Evolutionary conservation across 176 grass and related monocot genomes (phyloP).

Genomic region (Oryza longistaminata): DNA sequence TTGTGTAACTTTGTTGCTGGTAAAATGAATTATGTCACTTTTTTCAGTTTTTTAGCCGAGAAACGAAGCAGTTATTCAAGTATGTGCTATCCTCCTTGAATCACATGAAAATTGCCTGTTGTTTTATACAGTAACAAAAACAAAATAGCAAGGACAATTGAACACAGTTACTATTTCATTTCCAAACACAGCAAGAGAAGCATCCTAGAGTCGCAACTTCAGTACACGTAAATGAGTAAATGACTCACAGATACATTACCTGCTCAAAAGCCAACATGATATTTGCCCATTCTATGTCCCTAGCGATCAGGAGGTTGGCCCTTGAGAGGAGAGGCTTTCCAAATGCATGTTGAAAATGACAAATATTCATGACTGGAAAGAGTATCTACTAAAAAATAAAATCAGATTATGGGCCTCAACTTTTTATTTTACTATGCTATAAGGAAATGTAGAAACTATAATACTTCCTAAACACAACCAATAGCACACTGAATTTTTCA

Average conservation of each 20-base stretch:
- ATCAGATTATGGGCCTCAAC: too few species aligned
- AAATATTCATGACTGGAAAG: too few species aligned
- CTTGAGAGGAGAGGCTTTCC: conserved; percentile 65
- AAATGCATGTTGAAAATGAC: too few species aligned
- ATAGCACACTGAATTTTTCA: too few species aligned
- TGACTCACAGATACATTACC: conserved; percentile 50
- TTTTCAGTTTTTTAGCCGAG: neutral
- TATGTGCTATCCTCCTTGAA: neutral
- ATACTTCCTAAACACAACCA: too few species aligned
- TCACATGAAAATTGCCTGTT: neutral
- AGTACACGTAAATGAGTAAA: neutral
- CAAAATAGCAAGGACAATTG: neutral
- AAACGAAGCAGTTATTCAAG: neutral
- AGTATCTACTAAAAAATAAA: too few species aligned
- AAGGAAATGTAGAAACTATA: too few species aligned
- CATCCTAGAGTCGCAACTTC: conserved; percentile 6
- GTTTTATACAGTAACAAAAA: neutral
- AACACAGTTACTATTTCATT: conserved; percentile 6
- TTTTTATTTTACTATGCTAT: too few species aligned
- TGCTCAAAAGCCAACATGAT: conserved; percentile 92
- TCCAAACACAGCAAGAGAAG: conserved; percentile 9
- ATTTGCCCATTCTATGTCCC: conserved; percentile 97
- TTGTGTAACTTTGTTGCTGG: neutral
- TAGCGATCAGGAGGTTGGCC: conserved; percentile 74
- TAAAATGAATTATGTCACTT: neutral